Percentiles rank a stretch among this genome's conserved stretches.
Evolutionary conservation across 441 rosid species (phyloP).

Genomic region (Jatropha multifida): DNA sequence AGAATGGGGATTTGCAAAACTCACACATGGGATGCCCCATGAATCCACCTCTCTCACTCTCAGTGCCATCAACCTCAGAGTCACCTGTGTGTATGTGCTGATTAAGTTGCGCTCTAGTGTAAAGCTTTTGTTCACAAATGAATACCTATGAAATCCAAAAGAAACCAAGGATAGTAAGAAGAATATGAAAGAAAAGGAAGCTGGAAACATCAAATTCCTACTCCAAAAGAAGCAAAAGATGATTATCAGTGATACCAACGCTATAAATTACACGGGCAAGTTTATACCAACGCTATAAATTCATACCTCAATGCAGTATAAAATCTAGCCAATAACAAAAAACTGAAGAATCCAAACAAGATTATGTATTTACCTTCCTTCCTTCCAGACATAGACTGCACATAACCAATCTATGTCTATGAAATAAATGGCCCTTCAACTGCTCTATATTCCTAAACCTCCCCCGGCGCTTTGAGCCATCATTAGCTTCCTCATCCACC

Average conservation of each 20-base stretch:
- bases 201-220: neutral
- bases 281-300: neutral
- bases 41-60: conserved; percentile 96
- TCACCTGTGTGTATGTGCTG: conserved; percentile 85
- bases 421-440: conserved; percentile 89
- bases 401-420: conserved; percentile 74
- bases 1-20: conserved; percentile 78
- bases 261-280: neutral
- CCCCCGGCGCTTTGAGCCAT: conserved; percentile 53
- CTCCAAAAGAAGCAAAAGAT: neutral
- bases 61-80: conserved; percentile 92
- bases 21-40: conserved; percentile 94
- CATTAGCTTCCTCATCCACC: conserved; percentile 56
- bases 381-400: conserved; percentile 92
- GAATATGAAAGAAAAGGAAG: neutral
- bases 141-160: conserved; percentile 54
- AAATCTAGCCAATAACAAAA: neutral
- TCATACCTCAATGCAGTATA: neutral
- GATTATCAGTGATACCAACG: neutral
- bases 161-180: conserved; percentile 13
- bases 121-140: conserved; percentile 89
- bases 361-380: conserved; percentile 57
- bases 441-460: conserved; percentile 82
- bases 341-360: neutral
- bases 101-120: conserved; percentile 70